These are phyloP conservation scores for Botrytis galanthina DNA, from an alignment of 2,329 filamentous ascomycete species.

Conservation along the genomic window DNA sequence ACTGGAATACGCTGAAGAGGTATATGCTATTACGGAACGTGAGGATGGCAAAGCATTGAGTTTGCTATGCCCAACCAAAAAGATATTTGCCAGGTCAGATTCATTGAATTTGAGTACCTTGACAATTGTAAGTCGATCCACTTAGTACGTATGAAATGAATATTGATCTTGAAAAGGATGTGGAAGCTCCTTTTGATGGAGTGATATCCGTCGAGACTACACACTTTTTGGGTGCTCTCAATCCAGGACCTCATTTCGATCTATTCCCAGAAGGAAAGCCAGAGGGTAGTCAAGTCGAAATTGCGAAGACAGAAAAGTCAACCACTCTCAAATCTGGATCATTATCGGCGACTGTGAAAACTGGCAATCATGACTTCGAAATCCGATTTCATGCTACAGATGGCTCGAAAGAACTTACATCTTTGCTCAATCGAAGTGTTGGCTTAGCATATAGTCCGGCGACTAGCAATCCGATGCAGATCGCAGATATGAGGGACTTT, in stretches of 20 bases:
- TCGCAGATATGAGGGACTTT: slow-evolving; percentile 52
- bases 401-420: slow-evolving; percentile 51
- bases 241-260: slow-evolving; percentile 56
- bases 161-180: slow-evolving; percentile 42
- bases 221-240: slow-evolving; percentile 54
- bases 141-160: background rate
- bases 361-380: slow-evolving; percentile 51
- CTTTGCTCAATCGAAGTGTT: slow-evolving; percentile 53
- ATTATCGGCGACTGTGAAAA: slow-evolving; percentile 51
- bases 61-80: slow-evolving; percentile 56
- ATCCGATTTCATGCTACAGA: slow-evolving; percentile 54
- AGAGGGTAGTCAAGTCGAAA: slow-evolving; percentile 38
- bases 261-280: slow-evolving; percentile 54
- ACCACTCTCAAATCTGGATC: slow-evolving; percentile 52
- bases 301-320: slow-evolving; percentile 44
- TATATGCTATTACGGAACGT: slow-evolving; percentile 49
- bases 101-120: slow-evolving; percentile 55
- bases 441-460: slow-evolving; percentile 56
- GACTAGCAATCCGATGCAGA: slow-evolving; percentile 51
- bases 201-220: slow-evolving; percentile 59
- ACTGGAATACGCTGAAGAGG: slow-evolving; percentile 65
- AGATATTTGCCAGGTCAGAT: slow-evolving; percentile 54
- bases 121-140: slow-evolving; percentile 44
- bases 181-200: slow-evolving; percentile 56
- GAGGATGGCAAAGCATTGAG: slow-evolving; percentile 49